Evolutionary conservation across 768 basidiomycete genomes (phyloP).

Genomic region (Mycena vulgaris): DNA sequence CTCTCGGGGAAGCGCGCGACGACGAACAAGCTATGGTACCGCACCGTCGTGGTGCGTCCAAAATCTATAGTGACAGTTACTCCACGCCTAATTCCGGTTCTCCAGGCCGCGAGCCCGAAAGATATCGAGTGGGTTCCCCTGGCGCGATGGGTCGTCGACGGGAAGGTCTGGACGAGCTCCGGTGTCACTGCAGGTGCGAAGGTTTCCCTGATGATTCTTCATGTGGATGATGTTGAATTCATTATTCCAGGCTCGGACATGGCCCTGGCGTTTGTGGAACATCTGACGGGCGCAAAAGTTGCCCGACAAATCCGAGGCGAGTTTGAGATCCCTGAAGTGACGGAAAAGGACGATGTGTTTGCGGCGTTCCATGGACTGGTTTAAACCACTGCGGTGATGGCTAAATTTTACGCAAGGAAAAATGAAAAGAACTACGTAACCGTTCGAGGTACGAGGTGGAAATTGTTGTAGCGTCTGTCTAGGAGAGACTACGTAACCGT

Average conservation of each 20-base stretch:
- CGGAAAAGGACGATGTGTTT: conserved; percentile 38
- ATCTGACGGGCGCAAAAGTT: conserved; percentile 35
- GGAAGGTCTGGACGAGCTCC: conserved; percentile 53
- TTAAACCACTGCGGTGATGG: too few relatives aligned
- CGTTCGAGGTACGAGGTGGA: too few relatives aligned
- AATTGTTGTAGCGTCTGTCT: too few relatives aligned
- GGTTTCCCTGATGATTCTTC: background rate
- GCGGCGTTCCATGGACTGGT: conserved; percentile 40
- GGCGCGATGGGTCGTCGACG: conserved; percentile 52
- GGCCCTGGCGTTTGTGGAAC: background rate
- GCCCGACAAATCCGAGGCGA: conserved; percentile 32
- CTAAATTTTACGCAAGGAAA: too few relatives aligned
- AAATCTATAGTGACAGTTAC: background rate
- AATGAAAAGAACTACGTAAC: too few relatives aligned
- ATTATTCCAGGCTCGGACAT: background rate
- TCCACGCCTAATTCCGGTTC: too few relatives aligned
- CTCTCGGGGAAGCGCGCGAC: conserved; percentile 54
- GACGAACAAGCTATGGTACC: conserved; percentile 54
- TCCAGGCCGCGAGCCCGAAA: conserved; percentile 5
- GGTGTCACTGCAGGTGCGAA: conserved; percentile 38
- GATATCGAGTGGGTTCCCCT: conserved; percentile 51
- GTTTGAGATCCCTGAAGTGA: conserved; percentile 35
- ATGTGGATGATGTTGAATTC: too few relatives aligned
- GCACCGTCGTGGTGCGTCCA: conserved; percentile 43
- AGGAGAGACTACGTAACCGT: too few relatives aligned